These are phyloP conservation scores for Colletotrichum eremochloae DNA, from an alignment of 2,329 filamentous ascomycete species.

Conservation along the genomic window DNA sequence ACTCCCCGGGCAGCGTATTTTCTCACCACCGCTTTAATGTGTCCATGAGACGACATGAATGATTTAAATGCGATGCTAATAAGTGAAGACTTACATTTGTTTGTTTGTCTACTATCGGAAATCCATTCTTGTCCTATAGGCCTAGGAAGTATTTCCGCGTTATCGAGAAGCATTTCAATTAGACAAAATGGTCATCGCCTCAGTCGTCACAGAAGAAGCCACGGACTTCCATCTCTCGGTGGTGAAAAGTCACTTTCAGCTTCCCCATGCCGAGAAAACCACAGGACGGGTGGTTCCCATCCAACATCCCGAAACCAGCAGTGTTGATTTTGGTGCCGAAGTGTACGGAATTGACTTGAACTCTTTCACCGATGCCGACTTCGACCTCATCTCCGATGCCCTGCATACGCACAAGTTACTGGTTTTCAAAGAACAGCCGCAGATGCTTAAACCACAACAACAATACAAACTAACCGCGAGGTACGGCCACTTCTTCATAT, in stretches of 20 bases:
- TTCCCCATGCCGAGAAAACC: constrained; percentile 47
- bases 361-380: constrained; percentile 51
- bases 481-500: constrained; percentile 3
- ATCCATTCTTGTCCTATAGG: neutral
- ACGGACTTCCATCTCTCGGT: constrained; percentile 41
- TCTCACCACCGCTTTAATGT: neutral
- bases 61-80: neutral
- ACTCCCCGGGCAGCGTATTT: neutral
- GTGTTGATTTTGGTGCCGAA: constrained; percentile 53
- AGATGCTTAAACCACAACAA: constrained; percentile 55
- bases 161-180: neutral
- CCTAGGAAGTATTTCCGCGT: neutral
- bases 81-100: neutral
- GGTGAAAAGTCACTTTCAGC: constrained; percentile 42
- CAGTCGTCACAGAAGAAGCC: constrained; percentile 44
- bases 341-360: constrained; percentile 55
- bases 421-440: constrained; percentile 57
- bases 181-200: constrained; percentile 46
- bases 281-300: constrained; percentile 46
- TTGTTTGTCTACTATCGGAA: neutral
- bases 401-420: constrained; percentile 61
- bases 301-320: constrained; percentile 46
- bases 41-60: neutral
- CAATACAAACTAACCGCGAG: constrained; percentile 53
- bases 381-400: constrained; percentile 53